Evolutionary conservation across 2,329 filamentous ascomycete species (phyloP), one percentile per base, ranked within the genome.

Genomic region (Bipolaris victoriae): DNA sequence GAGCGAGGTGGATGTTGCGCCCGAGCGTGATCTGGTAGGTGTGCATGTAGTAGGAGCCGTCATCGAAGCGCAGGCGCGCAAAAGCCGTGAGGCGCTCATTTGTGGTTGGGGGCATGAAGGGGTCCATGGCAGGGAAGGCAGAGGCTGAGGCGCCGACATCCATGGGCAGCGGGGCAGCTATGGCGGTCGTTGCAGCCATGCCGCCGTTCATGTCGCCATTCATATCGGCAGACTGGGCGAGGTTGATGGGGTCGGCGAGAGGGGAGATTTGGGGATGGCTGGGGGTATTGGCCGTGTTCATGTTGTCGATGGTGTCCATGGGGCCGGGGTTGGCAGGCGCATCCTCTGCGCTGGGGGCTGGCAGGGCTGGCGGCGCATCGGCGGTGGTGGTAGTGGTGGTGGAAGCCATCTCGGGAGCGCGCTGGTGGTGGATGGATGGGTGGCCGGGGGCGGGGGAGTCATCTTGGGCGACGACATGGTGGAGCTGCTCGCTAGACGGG

Each of bases 11-110:
- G 24, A 87, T 82, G 74, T 92, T 90, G 59, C 90, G 87, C 52
- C 89, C 90, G 26, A 93, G 85, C 55, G 90, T 84, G 65, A 92
- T 84, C 50, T 85, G 83, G 66, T 88, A 88, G 1, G 89, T 91
- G 49, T 87, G 91, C 86, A 93, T 90, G 76, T 90, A 90, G 73
- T 90, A 92, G 54, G 87, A 84, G 70, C 89, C 89, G 78, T 93
- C 90, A 64, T 84, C 83, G 71, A 93, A 92, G 67, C 88, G 85
- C 59, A 93, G 79, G 69, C 87, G 86, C 39, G 86, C 86, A 73
- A 85, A 88, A 33, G 85, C 86, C 62, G 84, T 81, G 58, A 86
- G 83, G 49, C 71, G 71, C 58, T 75, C 69, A 50, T 75, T 63
- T 56, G 60, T 64, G 24, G 58, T 52, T 18, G 56, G 44, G 33